phyloP scores from a whole-genome alignment of 345 rosid species.

The Brassica juncea region DNA sequence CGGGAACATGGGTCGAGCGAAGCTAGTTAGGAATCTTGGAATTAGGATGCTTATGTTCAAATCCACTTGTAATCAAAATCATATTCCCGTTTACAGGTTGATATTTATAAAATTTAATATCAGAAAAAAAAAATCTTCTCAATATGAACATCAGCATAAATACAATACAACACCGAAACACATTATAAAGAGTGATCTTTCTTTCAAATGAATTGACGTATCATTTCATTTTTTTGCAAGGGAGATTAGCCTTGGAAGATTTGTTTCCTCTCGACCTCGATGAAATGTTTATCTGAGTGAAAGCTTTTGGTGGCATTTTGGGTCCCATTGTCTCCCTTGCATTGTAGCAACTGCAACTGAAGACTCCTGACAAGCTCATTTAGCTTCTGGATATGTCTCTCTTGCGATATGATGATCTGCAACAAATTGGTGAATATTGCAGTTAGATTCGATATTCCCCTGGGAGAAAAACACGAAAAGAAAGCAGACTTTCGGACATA shows the following conservation, averaged over 20 bases:
- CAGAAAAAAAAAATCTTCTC: no score
- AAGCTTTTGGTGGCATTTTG: slow-evolving; percentile 40
- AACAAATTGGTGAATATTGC: not conserved
- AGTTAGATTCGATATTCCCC: not conserved
- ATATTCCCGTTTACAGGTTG: no score
- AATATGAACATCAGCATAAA: no score
- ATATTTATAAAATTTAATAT: no score
- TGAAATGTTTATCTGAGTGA: slow-evolving; percentile 47
- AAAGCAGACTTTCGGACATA: not conserved
- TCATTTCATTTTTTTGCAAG: not conserved
- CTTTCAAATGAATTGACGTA: not conserved
- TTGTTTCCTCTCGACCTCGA: slow-evolving; percentile 59
- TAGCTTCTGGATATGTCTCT: slow-evolving; percentile 75
- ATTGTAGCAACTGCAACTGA: slow-evolving; percentile 53
- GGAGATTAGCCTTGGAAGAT: slow-evolving; percentile 53
- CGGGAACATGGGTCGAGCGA: no score
- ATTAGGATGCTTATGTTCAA: no score
- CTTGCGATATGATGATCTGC: slow-evolving; percentile 84
- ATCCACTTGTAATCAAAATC: no score
- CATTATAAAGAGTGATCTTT: no score
- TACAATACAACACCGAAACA: no score
- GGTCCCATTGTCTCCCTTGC: slow-evolving; percentile 51
- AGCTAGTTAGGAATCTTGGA: no score
- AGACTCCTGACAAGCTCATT: slow-evolving; percentile 71
- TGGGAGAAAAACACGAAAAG: not conserved